Evolutionary conservation across 2,329 filamentous ascomycete genomes (phyloP).

Genomic region (Escovopsis weberi): DNA sequence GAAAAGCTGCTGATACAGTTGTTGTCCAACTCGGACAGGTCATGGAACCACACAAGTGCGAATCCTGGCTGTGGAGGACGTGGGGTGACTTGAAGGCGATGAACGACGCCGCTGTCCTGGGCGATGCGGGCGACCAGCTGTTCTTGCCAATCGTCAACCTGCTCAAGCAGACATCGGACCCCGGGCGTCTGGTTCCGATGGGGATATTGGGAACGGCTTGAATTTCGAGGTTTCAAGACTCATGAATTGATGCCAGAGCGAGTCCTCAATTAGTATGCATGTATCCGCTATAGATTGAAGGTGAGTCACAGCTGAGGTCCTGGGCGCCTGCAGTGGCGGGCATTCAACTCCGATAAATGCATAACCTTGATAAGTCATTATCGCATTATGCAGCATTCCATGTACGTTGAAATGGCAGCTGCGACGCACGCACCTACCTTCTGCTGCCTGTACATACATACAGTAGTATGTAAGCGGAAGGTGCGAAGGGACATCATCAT

Average conservation of each 20-base stretch:
- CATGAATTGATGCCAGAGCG: not conserved
- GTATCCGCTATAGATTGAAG: too few relatives aligned
- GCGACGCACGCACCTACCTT: too few relatives aligned
- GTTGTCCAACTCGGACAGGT: constrained; percentile 10
- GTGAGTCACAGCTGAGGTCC: too few relatives aligned
- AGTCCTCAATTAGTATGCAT: too few relatives aligned
- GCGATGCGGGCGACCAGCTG: constrained; percentile 10
- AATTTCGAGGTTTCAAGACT: not conserved
- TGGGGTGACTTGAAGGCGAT: constrained; percentile 28
- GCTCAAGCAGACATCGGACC: constrained; percentile 11
- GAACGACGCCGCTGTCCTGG: constrained; percentile 6
- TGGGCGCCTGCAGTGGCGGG: too few relatives aligned
- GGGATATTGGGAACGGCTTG: not conserved
- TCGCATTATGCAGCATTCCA: too few relatives aligned
- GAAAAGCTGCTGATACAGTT: not conserved
- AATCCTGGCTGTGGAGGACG: constrained; percentile 32
- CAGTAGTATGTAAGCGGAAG: too few relatives aligned
- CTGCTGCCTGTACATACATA: too few relatives aligned
- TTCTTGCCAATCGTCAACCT: constrained; percentile 21
- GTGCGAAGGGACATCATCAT: too few relatives aligned
- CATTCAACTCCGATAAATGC: too few relatives aligned
- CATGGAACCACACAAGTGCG: constrained; percentile 36
- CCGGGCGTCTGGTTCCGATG: constrained; percentile 9
- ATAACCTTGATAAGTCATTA: too few relatives aligned
- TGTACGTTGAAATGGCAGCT: too few relatives aligned